Evolutionary conservation across 2,329 filamentous ascomycete genomes (phyloP).

Genomic region (Cercospora canescens): DNA sequence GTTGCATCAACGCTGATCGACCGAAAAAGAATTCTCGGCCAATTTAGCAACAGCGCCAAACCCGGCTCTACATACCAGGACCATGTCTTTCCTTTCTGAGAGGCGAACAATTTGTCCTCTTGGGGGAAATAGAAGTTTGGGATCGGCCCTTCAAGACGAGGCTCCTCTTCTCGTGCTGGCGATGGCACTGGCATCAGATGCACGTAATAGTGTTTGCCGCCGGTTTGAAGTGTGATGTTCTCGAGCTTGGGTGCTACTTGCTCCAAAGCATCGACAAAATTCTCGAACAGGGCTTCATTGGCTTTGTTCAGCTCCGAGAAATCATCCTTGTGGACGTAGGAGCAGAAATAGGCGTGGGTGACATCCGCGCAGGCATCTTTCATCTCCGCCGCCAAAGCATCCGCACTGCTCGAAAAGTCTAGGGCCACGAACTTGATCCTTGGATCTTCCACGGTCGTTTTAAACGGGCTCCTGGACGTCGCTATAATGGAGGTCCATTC

Average conservation of each 20-base stretch:
- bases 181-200: slow-evolving; percentile 8
- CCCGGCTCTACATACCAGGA: slow-evolving; percentile 27
- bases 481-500: slow-evolving; percentile 31
- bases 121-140: slow-evolving; percentile 20
- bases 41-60: neutral
- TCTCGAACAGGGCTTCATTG: slow-evolving; percentile 33
- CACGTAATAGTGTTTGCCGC: slow-evolving; percentile 20
- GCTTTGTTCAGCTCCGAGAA: neutral
- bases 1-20: neutral
- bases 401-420: slow-evolving; percentile 7
- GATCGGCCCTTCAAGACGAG: neutral
- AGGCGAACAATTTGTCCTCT: slow-evolving; percentile 15
- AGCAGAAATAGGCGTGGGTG: slow-evolving; percentile 39
- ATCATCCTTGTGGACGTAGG: slow-evolving; percentile 33
- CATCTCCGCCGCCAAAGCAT: neutral
- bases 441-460: slow-evolving; percentile 29
- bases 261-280: slow-evolving; percentile 35
- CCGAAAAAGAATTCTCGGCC: too few relatives aligned
- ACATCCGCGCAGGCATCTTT: slow-evolving; percentile 27
- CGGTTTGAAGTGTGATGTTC: slow-evolving; percentile 25
- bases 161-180: slow-evolving; percentile 12
- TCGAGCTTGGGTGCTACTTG: slow-evolving; percentile 27
- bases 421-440: slow-evolving; percentile 35
- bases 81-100: slow-evolving; percentile 30
- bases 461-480: slow-evolving; percentile 32